These are phyloP conservation scores for Phlebopus sp. DNA, from an alignment of 1,284 basidiomycete species.

Conservation along the genomic window DNA sequence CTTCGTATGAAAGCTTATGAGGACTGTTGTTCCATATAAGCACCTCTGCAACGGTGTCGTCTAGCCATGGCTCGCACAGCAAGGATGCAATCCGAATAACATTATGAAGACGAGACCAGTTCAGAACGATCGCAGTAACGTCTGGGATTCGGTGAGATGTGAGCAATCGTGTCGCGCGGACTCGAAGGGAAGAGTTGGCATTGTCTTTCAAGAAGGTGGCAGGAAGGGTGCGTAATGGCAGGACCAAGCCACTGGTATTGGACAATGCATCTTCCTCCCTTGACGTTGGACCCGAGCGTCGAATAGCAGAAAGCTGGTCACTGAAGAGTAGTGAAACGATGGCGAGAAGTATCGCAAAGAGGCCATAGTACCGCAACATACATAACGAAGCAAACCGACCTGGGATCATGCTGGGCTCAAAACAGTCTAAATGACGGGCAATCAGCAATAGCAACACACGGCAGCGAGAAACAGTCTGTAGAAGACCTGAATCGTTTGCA, in stretches of 20 bases:
- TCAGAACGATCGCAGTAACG: constrained; percentile 57
- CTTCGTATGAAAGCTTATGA: constrained; percentile 39
- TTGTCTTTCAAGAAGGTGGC: constrained; percentile 14
- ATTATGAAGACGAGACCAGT: constrained; percentile 64
- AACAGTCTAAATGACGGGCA: too few relatives aligned
- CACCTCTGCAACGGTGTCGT: constrained; percentile 48
- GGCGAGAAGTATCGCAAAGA: background rate
- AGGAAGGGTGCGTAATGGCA: constrained; percentile 18
- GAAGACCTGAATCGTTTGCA: too few relatives aligned
- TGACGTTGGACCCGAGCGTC: background rate
- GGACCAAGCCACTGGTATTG: constrained; percentile 7
- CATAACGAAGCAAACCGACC: too few relatives aligned
- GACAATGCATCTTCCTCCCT: constrained; percentile 14
- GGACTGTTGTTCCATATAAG: constrained; percentile 68
- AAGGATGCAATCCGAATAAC: constrained; percentile 52
- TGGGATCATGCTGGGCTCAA: too few relatives aligned
- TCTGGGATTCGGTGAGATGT: constrained; percentile 22
- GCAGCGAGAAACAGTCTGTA: too few relatives aligned
- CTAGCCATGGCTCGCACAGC: constrained; percentile 48
- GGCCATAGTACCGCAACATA: background rate
- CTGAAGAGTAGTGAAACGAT: background rate
- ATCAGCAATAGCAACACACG: too few relatives aligned
- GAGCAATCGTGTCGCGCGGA: constrained; percentile 13
- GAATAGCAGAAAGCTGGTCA: too few relatives aligned
- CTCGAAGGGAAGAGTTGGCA: constrained; percentile 1